Base-by-base conservation (phyloP, 2,329 filamentous ascomycete species). In the Neofusicoccum cordaticola region DNA sequence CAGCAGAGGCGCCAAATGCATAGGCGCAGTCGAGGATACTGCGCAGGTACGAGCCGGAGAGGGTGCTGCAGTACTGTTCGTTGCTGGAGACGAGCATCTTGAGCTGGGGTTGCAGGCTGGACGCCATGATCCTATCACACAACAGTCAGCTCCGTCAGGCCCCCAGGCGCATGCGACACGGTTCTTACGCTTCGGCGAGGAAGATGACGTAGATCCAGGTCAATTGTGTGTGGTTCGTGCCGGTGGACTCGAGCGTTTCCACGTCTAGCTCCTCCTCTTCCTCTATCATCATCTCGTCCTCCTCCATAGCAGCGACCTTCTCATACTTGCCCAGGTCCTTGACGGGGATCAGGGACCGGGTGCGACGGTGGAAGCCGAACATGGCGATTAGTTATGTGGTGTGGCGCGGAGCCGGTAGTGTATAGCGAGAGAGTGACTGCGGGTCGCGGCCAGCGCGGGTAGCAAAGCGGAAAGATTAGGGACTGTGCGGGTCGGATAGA, bases 1-100 rank as follows among this genome's bases (percentile, higher is more conserved):
- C 80, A 47, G 73, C 75, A 37, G 78, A 77, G 47, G 78, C 78
- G 27, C 81, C 81, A 63, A 82, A 78, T 19, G 79, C 80, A 68
- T 82, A 83, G 22, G 80, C 78, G 71, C 80, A 81, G 63, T 82
- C 79, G 50, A 82, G 74, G n/a, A 82, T 77, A 62, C 79, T 80
- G 61, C 78, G 77, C 52, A 82, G 73, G 63, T 82, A 82, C 2
- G 79, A 80, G 2, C 78, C 77, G 31, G 80, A 78, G 44, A 81
- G 75, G 61, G 74, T 78, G 48, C 78, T 77, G 68, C 80, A 82
- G 63, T 74, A 78, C 35, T 80, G 74, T 27, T 78, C 73, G n/a
- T 78, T 78, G 42, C 56, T 60, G 2, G 77, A 76, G 31, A 81
- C 71, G 17, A 82, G 75, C 71, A 82, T 78, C 66, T 79, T 77